A percentile compares a stretch with the other conserved stretches of the same genome.
phyloP scores from a whole-genome alignment of 1,139 yeast genomes.

The Nadsonia starkeyi-henricii region DNA sequence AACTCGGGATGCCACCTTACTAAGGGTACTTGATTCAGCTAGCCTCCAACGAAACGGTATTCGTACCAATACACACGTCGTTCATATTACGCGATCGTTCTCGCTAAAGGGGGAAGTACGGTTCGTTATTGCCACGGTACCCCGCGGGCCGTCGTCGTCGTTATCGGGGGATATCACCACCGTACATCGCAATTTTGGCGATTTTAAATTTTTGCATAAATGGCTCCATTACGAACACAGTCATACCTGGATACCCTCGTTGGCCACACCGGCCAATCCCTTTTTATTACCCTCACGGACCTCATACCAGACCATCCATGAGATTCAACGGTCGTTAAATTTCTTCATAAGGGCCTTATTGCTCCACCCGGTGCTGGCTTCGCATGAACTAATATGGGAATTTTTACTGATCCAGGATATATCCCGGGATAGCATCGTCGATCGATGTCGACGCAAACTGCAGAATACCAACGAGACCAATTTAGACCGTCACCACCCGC shows the following conservation, averaged over 20 bases:
- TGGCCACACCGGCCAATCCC: slow-evolving; percentile 20
- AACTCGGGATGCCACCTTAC: slow-evolving; percentile 32
- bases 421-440: slow-evolving; percentile 22
- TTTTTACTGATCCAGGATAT: slow-evolving; percentile 29
- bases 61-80: slow-evolving; percentile 14
- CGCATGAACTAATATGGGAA: slow-evolving; percentile 31
- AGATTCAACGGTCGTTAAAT: slow-evolving; percentile 36
- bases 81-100: slow-evolving; percentile 8
- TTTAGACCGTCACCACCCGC: slow-evolving; percentile 15
- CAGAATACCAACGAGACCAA: slow-evolving; percentile 23
- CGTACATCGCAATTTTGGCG: slow-evolving; percentile 26
- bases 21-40: slow-evolving; percentile 31
- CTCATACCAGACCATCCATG: slow-evolving; percentile 29
- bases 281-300: slow-evolving; percentile 23
- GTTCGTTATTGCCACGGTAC: slow-evolving; percentile 7
- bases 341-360: slow-evolving; percentile 31
- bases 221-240: slow-evolving; percentile 25
- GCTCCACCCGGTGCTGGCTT: slow-evolving; percentile 22
- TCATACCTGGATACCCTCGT: slow-evolving; percentile 25
- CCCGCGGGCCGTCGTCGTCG: no score
- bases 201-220: slow-evolving; percentile 27
- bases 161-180: no score
- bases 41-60: slow-evolving; percentile 25
- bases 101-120: slow-evolving; percentile 6
- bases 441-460: slow-evolving; percentile 22